Conservation (phyloP, 2,329 filamentous ascomycete genomes). For the Stagonosporopsis vannaccii region DNA sequence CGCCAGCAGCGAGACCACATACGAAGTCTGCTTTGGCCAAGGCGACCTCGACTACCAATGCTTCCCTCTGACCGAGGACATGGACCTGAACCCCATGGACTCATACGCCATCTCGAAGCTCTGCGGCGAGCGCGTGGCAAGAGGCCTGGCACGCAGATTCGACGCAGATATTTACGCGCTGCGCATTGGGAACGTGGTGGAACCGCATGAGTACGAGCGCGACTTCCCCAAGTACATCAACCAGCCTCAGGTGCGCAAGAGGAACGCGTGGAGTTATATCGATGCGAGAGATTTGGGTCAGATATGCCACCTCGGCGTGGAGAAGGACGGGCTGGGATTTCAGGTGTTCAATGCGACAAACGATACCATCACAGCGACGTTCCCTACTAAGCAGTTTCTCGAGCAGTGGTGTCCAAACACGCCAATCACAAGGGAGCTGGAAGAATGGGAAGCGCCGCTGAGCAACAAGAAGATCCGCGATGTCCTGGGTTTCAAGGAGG, state of each 20-base stretch:
- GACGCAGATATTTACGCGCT: constrained; percentile 66
- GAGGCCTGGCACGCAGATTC: constrained; percentile 65
- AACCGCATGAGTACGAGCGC: constrained; percentile 65
- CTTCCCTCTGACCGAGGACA: constrained; percentile 67
- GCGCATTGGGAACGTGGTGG: constrained; percentile 68
- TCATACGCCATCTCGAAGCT: constrained; percentile 68
- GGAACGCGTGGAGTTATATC: constrained; percentile 70
- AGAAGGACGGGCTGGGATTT: constrained; percentile 65
- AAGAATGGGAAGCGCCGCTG: constrained; percentile 65
- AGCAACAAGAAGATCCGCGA: constrained; percentile 67
- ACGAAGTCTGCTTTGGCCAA: constrained; percentile 68
- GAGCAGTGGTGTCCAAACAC: constrained; percentile 58
- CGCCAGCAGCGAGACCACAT: constrained; percentile 66
- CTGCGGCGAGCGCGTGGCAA: constrained; percentile 64
- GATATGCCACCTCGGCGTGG: constrained; percentile 64
- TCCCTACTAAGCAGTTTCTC: constrained; percentile 62
- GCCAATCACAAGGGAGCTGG: constrained; percentile 64
- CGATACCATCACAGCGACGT: constrained; percentile 64
- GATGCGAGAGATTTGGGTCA: constrained; percentile 68
- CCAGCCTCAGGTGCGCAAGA: constrained; percentile 59
- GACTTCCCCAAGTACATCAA: constrained; percentile 62
- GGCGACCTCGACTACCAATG: constrained; percentile 63
- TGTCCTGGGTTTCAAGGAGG: constrained; percentile 65
- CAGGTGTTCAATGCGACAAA: constrained; percentile 72
- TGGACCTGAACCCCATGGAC: constrained; percentile 68